Base-by-base conservation (phyloP, 257 asterid genomes). In the Echites panduratus region DNA sequence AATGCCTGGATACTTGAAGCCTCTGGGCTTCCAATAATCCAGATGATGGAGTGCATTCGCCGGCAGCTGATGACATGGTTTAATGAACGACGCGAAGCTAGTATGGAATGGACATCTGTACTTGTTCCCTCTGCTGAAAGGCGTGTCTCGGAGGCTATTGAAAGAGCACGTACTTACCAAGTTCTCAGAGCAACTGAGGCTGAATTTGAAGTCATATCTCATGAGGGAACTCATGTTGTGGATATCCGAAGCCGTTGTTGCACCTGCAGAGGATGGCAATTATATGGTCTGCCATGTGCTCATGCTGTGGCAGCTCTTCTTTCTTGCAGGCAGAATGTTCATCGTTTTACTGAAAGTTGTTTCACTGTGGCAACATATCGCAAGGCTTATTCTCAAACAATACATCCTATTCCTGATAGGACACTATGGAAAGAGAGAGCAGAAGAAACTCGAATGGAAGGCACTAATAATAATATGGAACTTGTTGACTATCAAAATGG, bases 21-120 rank as follows among this genome's bases (percentile, higher is more conserved):
- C 52, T 87, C 93, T 5, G 89, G 88, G 19, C 90, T 89, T 53
- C 96, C 96, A 4, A 79, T 87, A 29, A 79, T 85, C 41, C 91
- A 89, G 76, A 87, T 89, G 96, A 82, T 89, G 96, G 96, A 89
- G 75, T 84, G 84, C 65, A 81, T 89, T 12, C 89, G 93, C 0
- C 61, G 96, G 29, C 88, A 87, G 76, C 79, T 89, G 70, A 89
- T 89, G 96, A 86, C 85, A n/a, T 89, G 96, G 93, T 89, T 89
- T 69, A 83, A 83, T 9, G 89, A 87, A 75, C 72, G 96, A 24
- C 93, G 93, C 0, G 91, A 87, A 78, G 81, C 84, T 68, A 83
- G 96, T 75, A 73, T 75, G 85, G 91, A 84, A 67, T 86, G 93
- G 93, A 83, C 86, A 20, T 83, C 93, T 10, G 74, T 79, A 3